Conservation (phyloP, 768 basidiomycete genomes). For the Filobasidium wieringae region DNA sequence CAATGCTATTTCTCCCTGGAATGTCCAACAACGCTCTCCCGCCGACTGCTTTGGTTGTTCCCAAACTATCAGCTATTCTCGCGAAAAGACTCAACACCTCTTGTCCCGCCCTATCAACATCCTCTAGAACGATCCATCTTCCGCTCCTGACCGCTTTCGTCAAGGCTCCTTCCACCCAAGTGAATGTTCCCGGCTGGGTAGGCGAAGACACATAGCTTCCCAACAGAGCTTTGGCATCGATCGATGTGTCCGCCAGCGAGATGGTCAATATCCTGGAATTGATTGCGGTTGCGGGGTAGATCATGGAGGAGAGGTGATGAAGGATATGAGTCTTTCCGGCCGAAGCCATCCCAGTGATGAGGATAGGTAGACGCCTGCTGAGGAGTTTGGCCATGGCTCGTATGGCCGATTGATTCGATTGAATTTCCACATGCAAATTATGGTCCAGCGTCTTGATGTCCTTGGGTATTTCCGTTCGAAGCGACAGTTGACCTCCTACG, state of each 20-base stretch:
- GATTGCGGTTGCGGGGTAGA: slow-evolving; percentile 47
- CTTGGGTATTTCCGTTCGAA: slow-evolving; percentile 22
- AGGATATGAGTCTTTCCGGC: slow-evolving; percentile 77
- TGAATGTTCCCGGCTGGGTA: slow-evolving; percentile 70
- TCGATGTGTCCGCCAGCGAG: slow-evolving; percentile 85
- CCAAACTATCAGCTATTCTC: slow-evolving; percentile 59
- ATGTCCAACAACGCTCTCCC: slow-evolving; percentile 50
- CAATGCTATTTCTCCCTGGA: slow-evolving; percentile 60
- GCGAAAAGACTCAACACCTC: slow-evolving; percentile 83
- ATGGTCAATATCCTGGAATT: slow-evolving; percentile 67
- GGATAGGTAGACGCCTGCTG: slow-evolving; percentile 60
- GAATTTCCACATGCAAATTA: slow-evolving; percentile 47
- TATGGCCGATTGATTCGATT: slow-evolving; percentile 51
- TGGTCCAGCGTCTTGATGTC: too few species aligned
- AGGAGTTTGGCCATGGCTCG: slow-evolving; percentile 53
- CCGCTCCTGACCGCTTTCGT: slow-evolving; percentile 81
- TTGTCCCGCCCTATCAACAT: slow-evolving; percentile 76
- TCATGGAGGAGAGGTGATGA: slow-evolving; percentile 56
- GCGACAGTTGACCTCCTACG: slow-evolving; percentile 47
- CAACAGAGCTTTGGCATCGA: slow-evolving; percentile 83
- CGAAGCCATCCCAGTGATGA: slow-evolving; percentile 74
- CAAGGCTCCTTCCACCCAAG: slow-evolving; percentile 91
- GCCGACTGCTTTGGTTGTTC: slow-evolving; percentile 63
- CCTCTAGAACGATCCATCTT: slow-evolving; percentile 82
- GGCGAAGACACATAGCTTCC: slow-evolving; percentile 87